Base-by-base conservation (phyloP, 2,329 filamentous ascomycete genomes). In the Aspergillus sp. region DNA sequence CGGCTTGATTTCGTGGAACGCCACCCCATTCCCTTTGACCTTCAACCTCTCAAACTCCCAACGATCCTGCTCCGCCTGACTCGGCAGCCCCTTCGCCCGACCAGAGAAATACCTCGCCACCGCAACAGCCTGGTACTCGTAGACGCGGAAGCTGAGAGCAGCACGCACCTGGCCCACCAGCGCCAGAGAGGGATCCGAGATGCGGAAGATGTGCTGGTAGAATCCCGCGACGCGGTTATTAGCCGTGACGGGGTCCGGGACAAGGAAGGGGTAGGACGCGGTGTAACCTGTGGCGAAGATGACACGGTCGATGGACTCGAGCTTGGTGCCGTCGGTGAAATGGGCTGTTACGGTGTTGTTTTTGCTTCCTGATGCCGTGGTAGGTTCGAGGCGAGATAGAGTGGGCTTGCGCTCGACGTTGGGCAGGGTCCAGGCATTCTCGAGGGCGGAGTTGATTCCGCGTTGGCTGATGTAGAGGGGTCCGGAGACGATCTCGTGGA, bases 211-310 rank as follows among this genome's bases (percentile, higher is more conserved):
- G 28, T 75, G 73, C 36, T 71, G 67, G 60, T 74, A 75, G 30
- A 73, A 66, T 0, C 71, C 69, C 7, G 61, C 58, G 9, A 72
- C 53, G 7, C 66, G 60, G 43, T 71, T 71, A 49, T 72, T 69
- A 0, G 61, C 53, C 3, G 67, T 70, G 6, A 68, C 65, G 0
- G 65, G 63, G 30, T 70, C 54, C 2, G 67, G 69, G 0, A 56
- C 62, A 1, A 74, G 61, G 58, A 73, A 75, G 2, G 72, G 72
- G 58, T 71, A 72, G 2, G 66, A 68, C 21, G 69, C 60, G 13
- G 64, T 60, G 59, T 71, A 75, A 0, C 72, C 72, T 1, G 72
- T 75, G 0, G 69, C 72, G 58, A 74, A 74, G n/a, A 74, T 58
- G 41, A 75, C 50, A n/a, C 65, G 66, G 52, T 74, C 72, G 15